Evolutionary conservation across 495 filamentous ascomycete genomes (phyloP).

Genomic region (Penicillium longicatenatum): DNA sequence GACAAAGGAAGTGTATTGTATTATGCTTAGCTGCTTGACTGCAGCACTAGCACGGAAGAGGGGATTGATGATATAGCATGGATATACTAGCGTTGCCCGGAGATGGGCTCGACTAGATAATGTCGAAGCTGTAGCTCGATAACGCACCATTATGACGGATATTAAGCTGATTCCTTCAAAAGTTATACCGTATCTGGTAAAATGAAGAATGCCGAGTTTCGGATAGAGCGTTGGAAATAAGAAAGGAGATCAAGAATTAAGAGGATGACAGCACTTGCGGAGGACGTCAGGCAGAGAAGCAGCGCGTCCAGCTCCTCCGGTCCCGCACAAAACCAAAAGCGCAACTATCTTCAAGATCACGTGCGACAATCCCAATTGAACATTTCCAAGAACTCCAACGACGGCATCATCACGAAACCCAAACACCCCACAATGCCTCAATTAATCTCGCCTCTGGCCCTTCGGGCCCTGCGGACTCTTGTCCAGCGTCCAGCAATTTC

Average conservation of each 20-base stretch:
- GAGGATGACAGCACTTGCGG: slow-evolving; percentile 20
- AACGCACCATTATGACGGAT: slow-evolving; percentile 39
- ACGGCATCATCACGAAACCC: slow-evolving; percentile 7
- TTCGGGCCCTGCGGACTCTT: slow-evolving; percentile 43
- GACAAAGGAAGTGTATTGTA: not conserved
- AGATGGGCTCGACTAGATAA: slow-evolving; percentile 16
- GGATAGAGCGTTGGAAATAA: slow-evolving; percentile 5
- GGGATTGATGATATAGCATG: slow-evolving; percentile 2
- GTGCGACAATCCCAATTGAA: slow-evolving; percentile 21
- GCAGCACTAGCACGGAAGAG: not conserved
- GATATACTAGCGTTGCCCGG: slow-evolving; percentile 7
- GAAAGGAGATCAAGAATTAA: slow-evolving; percentile 10
- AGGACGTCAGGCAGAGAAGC: slow-evolving; percentile 34
- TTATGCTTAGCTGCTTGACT: not conserved
- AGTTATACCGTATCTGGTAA: not conserved
- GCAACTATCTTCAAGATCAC: slow-evolving; percentile 28
- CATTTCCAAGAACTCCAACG: slow-evolving; percentile 14
- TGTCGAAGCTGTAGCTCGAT: slow-evolving; percentile 24
- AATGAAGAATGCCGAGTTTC: not conserved
- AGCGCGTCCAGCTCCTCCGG: slow-evolving; percentile 45
- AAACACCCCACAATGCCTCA: slow-evolving; percentile 34
- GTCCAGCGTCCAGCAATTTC: slow-evolving; percentile 31
- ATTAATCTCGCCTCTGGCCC: slow-evolving; percentile 39
- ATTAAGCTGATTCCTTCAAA: slow-evolving; percentile 1
- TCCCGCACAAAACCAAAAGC: slow-evolving; percentile 21